Percentiles rank a stretch among this genome's conserved stretches.
Evolutionary conservation across 805 yeast genomes (phyloP).

Genomic region (Schizosaccharomyces osmophilus): DNA sequence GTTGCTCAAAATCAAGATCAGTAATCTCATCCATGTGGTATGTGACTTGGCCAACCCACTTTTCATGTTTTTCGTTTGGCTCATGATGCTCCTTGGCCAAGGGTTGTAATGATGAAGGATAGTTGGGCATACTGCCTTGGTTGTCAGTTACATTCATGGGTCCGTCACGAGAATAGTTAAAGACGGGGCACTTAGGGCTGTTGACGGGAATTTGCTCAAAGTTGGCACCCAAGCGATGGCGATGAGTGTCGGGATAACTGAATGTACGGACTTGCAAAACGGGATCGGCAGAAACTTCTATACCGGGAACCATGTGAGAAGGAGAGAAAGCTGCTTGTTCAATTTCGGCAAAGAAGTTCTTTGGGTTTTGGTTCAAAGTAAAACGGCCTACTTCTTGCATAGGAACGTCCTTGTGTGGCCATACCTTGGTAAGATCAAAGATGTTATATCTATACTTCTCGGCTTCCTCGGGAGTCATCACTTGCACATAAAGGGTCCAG

Average conservation of each 20-base stretch:
- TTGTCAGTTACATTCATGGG: slow-evolving; percentile 45
- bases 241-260: slow-evolving; percentile 67
- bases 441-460: slow-evolving; percentile 54
- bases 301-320: slow-evolving; percentile 61
- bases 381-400: slow-evolving; percentile 64
- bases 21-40: slow-evolving; percentile 29
- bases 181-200: slow-evolving; percentile 39
- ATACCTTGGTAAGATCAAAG: slow-evolving; percentile 72
- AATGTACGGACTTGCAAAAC: slow-evolving; percentile 54
- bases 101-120: slow-evolving; percentile 25
- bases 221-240: slow-evolving; percentile 55
- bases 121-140: slow-evolving; percentile 56
- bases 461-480: slow-evolving; percentile 68
- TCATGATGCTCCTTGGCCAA: slow-evolving; percentile 10
- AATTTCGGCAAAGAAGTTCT: slow-evolving; percentile 67
- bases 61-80: slow-evolving; percentile 25
- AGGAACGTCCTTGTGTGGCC: slow-evolving; percentile 79
- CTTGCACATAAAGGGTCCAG: slow-evolving; percentile 68
- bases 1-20: slow-evolving; percentile 52
- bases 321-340: slow-evolving; percentile 76
- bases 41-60: slow-evolving; percentile 57
- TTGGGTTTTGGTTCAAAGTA: slow-evolving; percentile 51
- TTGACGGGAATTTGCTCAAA: slow-evolving; percentile 74
- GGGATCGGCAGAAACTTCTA: slow-evolving; percentile 65
- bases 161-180: slow-evolving; percentile 50